Conservation (phyloP, 2,329 filamentous ascomycete genomes). For the Paradendryphiella salina region DNA sequence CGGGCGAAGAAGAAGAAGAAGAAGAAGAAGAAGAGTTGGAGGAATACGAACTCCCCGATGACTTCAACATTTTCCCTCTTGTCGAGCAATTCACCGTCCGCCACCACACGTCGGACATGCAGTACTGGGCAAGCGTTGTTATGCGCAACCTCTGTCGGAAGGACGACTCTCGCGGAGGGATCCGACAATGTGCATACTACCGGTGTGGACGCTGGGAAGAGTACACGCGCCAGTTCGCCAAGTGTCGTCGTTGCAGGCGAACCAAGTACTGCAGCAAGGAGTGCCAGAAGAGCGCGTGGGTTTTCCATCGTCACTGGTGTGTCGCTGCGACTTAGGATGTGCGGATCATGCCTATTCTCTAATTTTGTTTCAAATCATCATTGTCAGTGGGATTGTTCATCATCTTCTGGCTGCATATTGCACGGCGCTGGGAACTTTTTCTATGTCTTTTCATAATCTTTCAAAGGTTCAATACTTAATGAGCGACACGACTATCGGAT, state of each 20-base stretch:
- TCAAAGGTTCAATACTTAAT: constrained; percentile 44
- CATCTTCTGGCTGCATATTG: constrained; percentile 48
- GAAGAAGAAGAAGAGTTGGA: constrained; percentile 72
- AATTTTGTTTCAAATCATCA: constrained; percentile 31
- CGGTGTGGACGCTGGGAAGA: constrained; percentile 99
- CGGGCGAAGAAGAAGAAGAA: constrained; percentile 58
- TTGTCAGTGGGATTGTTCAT: constrained; percentile 33
- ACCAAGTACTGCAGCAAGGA: constrained; percentile 99
- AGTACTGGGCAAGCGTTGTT: constrained; percentile 98
- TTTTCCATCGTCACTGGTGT: constrained; percentile 98
- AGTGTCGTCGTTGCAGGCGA: constrained; percentile 90
- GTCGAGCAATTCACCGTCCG: constrained; percentile 98
- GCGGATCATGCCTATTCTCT: constrained; percentile 23
- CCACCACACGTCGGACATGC: constrained; percentile 95
- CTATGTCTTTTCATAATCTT: constrained; percentile 30
- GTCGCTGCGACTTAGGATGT: constrained; percentile 64
- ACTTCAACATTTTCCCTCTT: constrained; percentile 97
- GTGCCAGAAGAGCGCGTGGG: constrained; percentile 98
- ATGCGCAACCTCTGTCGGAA: constrained; percentile 99
- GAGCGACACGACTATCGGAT: constrained; percentile 46
- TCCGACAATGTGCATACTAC: constrained; percentile 96
- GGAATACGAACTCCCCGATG: constrained; percentile 88
- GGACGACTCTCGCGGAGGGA: constrained; percentile 90
- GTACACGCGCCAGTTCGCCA: constrained; percentile 93
- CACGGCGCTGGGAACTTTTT: constrained; percentile 43